A percentile compares a stretch with the other conserved stretches of the same genome.
Conservation (phyloP, 352 stramenopile species). For the Phytophthora foliorum region DNA sequence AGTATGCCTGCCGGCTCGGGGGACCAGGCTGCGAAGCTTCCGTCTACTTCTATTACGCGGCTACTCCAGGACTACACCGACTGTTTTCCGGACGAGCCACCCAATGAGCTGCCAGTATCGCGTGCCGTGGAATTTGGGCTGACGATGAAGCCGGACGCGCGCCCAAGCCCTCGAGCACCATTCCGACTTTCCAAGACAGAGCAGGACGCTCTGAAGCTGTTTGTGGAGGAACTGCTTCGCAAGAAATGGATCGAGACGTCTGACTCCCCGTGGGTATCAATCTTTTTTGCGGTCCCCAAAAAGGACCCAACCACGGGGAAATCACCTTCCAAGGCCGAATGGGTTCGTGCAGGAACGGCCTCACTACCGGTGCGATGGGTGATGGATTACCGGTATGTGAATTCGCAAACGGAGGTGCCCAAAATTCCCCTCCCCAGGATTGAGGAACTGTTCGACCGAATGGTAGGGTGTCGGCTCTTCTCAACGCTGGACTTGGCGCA, state of each 20-base stretch:
- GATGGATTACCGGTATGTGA: conserved; percentile 28
- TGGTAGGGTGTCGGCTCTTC: conserved; percentile 12
- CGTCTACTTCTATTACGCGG: neutral
- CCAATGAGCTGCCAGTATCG: conserved; percentile 10
- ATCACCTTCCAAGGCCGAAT: neutral
- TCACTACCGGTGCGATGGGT: conserved; percentile 24
- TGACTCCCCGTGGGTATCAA: conserved; percentile 25
- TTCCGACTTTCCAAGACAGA: conserved; percentile 17
- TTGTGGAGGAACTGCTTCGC: conserved; percentile 17
- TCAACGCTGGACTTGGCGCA: conserved; percentile 38
- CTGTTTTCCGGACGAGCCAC: conserved; percentile 7
- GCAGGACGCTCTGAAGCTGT: conserved; percentile 10
- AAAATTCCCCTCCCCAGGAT: conserved; percentile 21
- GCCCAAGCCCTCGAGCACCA: conserved; percentile 10
- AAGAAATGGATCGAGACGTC: conserved; percentile 26
- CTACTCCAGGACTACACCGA: conserved; percentile 4
- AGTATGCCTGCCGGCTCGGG: neutral
- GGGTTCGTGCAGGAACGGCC: conserved; percentile 1
- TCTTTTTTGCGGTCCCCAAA: neutral
- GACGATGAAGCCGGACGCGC: conserved; percentile 15
- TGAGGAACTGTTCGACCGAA: conserved; percentile 26
- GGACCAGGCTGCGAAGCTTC: neutral
- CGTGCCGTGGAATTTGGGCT: conserved; percentile 16
- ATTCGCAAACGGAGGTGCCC: conserved; percentile 14
- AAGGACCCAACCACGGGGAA: conserved; percentile 4